phyloP scores from a whole-genome alignment of 2,329 filamentous ascomycete species.

The Tolypocladium cylindrosporum region DNA sequence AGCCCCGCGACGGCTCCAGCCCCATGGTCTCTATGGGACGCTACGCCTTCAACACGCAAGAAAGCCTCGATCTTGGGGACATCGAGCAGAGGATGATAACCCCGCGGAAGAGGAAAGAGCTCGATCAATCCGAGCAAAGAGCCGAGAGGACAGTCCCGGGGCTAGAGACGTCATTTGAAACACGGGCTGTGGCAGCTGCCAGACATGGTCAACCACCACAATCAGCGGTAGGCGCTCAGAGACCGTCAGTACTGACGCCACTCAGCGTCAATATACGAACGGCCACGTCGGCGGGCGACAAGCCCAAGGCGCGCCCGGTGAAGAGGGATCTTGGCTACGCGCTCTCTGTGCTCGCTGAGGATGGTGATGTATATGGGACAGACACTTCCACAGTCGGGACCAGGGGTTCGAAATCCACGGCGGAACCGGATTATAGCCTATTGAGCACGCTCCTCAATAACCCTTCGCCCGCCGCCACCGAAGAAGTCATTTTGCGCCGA shows the following conservation, averaged over 20 bases:
- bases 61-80: constrained; percentile 48
- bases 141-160: not conserved
- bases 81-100: constrained; percentile 22
- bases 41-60: constrained; percentile 28
- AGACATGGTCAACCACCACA: constrained; percentile 6
- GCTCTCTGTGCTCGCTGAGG: constrained; percentile 37
- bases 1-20: constrained; percentile 20
- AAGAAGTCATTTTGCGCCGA: constrained; percentile 14
- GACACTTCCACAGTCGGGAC: not conserved
- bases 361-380: constrained; percentile 24
- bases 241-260: constrained; percentile 23
- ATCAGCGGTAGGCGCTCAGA: constrained; percentile 6
- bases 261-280: constrained; percentile 23
- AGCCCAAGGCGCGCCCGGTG: constrained; percentile 6
- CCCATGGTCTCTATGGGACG: constrained; percentile 13
- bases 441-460: constrained; percentile 24
- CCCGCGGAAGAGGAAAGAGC: constrained; percentile 22
- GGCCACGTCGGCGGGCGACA: constrained; percentile 11
- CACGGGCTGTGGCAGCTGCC: constrained; percentile 10
- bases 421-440: constrained; percentile 13
- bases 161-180: constrained; percentile 4
- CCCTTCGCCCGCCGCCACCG: not conserved
- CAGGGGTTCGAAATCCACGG: constrained; percentile 3
- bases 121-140: constrained; percentile 8
- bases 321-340: constrained; percentile 20